Base-by-base conservation (phyloP, 495 filamentous ascomycete genomes). In the Halenospora varia region DNA sequence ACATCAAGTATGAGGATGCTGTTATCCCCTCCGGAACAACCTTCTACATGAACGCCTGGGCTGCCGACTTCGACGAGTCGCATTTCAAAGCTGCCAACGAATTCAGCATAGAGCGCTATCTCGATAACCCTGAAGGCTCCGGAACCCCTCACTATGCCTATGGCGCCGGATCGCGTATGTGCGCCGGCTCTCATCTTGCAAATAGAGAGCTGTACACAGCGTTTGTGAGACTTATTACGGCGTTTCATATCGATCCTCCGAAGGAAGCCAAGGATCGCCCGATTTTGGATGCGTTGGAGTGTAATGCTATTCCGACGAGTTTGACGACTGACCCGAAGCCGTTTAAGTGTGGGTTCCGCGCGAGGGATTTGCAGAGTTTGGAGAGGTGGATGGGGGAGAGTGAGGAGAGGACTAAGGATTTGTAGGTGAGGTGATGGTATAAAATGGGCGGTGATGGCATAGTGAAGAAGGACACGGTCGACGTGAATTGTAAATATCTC, bases 21-120 rank as follows among this genome's bases (percentile, higher is more conserved):
- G 75, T 70, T 1, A 86, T 88, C 15, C 85, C 85, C 0, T 77
- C 82, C 0, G 83, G 82, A 1, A 88, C 83, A 3, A 79, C 80
- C 10, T 87, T 88, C 62, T 86, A 85, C 66, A 83, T 88, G 81
- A 88, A 88, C 59, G 84, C 85, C 39, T 89, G 80, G 69, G 84
- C 83, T 1, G 85, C 85, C 42, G 78, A 88, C 70, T 87, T 85
- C 73, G 87, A 90, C 66, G 73, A 73, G 44, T 68, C 75, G 0
- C 84, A 88, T 68, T 90, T 87, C 70, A 77, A 81, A 53, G 68
- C 82, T 42, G 77, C 86, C 0, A 41, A 77, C 29, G 68, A 71
- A 8, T 89, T 89, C 63, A 67, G 75, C 20, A 82, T 85, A 0
- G 85, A 88, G 54, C 82, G 86, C 29, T 90, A 86, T 62, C 73